Base-by-base conservation (phyloP, 2,329 filamentous ascomycete species). In the Onygenales sp. region DNA sequence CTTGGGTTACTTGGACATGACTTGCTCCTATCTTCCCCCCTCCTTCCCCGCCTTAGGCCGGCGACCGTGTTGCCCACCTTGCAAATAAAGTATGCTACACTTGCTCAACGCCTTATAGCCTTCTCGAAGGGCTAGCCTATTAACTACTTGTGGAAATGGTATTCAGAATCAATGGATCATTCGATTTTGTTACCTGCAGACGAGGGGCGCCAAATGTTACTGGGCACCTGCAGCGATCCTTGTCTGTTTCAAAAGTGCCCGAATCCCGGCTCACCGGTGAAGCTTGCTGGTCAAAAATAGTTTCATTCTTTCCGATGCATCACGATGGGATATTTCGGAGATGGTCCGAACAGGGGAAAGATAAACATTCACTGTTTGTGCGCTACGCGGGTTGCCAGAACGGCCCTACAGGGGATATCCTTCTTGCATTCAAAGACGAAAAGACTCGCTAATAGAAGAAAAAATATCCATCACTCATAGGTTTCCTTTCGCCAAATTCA, bases 401-500 rank as follows among this genome's bases (percentile, higher is more conserved):
- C 21, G 21, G 21, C 21, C 21, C 21, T 27, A 27, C 21, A 27
- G 21, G 21, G 21, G 21, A 27, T 27, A 27, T 27, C 21, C 21
- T 27, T 27, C 21, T 27, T 27, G 21, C 21, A 27, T 27, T 27
- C 21, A 27, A 27, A 27, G 21, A 27, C 21, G 21, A 36, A 35
- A 9, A 36, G 6, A 27, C 36, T 27, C 6, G 14, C 36, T 39
- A 39, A 39, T 27, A 27, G 21, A 27, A 27, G 3, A 27, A 27
- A 39, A 17, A 11, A 27, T 39, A 14, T 9, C n/a, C 31, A 33
- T 39, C 32, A 27, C 50, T 57, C 43, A 60, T 38, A 59, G 54
- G 59, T 56, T 61, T 59, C 56, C 64, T 57, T 66, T 69, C 33
- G 69, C 64, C 54, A 65, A 58, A 52, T 72, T 65, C 68, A 69